Evolutionary conservation across 805 yeast genomes (phyloP), one percentile per base, ranked within the genome.

Genomic region (Saccharomycopsis microspora): DNA sequence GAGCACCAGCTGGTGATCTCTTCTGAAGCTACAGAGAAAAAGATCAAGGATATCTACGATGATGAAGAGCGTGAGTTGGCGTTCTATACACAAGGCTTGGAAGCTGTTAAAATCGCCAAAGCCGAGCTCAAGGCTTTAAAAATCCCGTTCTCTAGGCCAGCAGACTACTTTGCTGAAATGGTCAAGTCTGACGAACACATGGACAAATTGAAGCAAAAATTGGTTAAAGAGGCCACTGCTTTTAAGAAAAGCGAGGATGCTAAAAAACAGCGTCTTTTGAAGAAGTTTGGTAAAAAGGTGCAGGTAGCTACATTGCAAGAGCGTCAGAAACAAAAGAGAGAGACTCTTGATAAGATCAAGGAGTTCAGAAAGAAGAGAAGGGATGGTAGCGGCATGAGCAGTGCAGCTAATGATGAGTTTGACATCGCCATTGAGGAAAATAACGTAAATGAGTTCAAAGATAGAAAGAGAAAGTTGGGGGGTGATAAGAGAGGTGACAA

Each of bases 121-220:
- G 63, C 72, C 42, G 75, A 76, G 47, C 69, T 85, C 39, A 79
- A 79, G 59, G 36, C 8, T 9, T 73, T 85, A 55, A 81, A 82
- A 60, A 79, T 90, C 33, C 87, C 96, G 51, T 93, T 93, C 64
- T 73, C 94, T 32, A 78, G 98, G 64, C 99, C 99, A 36, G 69
- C 77, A 59, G 98, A 93, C 63, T 93, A 86, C 65, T 93, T 93
- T 68, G 99, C 98, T 19, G 98, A 93, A 67, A 93, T 93, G 98
- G 85, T 88, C 51, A 93, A 93, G 70, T 82, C 89, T 47, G 98
- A 93, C 65, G 96, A 87, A 64, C 99, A 93, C 66, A 93, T 93
- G 98, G 96, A 87, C 60, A 85, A 79, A 66, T 75, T 93, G 61
- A 88, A 86, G 72, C 68, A 71, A 59, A 87, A 85, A 66, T 73